Conservation (phyloP, 2,329 filamentous ascomycete genomes). For the Neonectria magnoliae region DNA sequence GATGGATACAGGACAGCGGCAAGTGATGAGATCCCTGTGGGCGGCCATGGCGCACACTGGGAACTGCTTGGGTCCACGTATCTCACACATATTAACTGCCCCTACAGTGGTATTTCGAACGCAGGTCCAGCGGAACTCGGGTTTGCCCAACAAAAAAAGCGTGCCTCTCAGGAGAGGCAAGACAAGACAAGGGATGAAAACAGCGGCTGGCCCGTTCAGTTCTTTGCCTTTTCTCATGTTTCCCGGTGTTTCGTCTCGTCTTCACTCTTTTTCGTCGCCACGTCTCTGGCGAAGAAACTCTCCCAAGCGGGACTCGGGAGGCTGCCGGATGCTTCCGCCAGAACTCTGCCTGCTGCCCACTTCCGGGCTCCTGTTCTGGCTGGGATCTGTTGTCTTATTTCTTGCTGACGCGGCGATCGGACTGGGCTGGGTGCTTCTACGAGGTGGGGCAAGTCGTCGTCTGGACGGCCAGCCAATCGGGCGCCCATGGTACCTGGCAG, state of each 20-base stretch:
- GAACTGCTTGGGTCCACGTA: constrained; percentile 18
- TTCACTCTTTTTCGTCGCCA: constrained; percentile 15
- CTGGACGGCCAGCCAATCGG: constrained; percentile 34
- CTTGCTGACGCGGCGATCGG: constrained; percentile 19
- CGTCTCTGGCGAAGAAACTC: constrained; percentile 5
- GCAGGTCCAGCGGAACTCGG: neutral
- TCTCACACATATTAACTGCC: neutral
- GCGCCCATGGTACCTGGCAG: constrained; percentile 37
- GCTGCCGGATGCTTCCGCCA: neutral
- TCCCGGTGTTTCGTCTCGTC: constrained; percentile 18
- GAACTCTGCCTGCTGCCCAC: constrained; percentile 8
- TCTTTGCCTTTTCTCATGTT: neutral
- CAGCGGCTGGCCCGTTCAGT: neutral
- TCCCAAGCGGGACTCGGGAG: neutral
- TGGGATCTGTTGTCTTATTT: neutral
- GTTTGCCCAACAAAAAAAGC: neutral
- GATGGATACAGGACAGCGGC: neutral
- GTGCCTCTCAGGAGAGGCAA: neutral
- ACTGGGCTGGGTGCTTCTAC: constrained; percentile 1
- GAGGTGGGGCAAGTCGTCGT: constrained; percentile 13
- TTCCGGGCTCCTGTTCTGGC: neutral
- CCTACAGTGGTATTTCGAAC: neutral
- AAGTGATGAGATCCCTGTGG: neutral
- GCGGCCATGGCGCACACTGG: neutral
- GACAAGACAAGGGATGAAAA: neutral